Base-by-base conservation (phyloP, 2,329 filamentous ascomycete species). In the Paramyrothecium sp. region DNA sequence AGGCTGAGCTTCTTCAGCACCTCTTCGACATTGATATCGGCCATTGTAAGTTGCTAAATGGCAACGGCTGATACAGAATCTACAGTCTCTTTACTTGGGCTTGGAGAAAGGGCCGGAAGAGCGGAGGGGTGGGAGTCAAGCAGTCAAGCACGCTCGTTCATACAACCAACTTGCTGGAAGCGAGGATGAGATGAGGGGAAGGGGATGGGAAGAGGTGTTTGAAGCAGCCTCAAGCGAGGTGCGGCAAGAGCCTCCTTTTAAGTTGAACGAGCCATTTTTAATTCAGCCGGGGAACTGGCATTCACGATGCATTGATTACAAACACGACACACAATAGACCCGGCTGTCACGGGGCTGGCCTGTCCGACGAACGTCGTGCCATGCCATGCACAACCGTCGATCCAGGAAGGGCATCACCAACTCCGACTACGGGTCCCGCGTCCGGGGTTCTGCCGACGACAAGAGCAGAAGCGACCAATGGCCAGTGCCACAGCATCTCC, bases 21-120 rank as follows among this genome's bases (percentile, higher is more conserved):
- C 58, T 79, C 76, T 56, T 84, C 81, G 10, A 85, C 80, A 54
- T 85, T 74, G 46, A 85, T 76, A 61, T 82, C 74, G 30, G 79
- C 78, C 78, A 82, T 82, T 54, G 52, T 57, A 38, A 38, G 19
- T 19, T 19, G 26, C 26, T 30, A 30, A 30, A 5, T 30, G 26
- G 26, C 26, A 30, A 30, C 26, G 5, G 10, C 5, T 30, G 10
- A 30, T 10, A 30, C 26, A 10, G 26, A 10, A 30, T 47, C 7
- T 47, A 8, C 16, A n/a, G 8, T 47, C 44, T 47, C 44, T n/a
- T 16, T n/a, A 21, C 17, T n/a, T 7, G 41, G 4, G 41, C 7
- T 7, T 46, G 41, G 13, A 21, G 13, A n/a, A n/a, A n/a, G 34
- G 34, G 34, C 11, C 11, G 34, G 34, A n/a, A n/a, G 34, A n/a